Percentiles rank a stretch among this genome's conserved stretches.
phyloP scores from a whole-genome alignment of 2,329 filamentous ascomycete genomes.

The Ceratocystis harringtonii region DNA sequence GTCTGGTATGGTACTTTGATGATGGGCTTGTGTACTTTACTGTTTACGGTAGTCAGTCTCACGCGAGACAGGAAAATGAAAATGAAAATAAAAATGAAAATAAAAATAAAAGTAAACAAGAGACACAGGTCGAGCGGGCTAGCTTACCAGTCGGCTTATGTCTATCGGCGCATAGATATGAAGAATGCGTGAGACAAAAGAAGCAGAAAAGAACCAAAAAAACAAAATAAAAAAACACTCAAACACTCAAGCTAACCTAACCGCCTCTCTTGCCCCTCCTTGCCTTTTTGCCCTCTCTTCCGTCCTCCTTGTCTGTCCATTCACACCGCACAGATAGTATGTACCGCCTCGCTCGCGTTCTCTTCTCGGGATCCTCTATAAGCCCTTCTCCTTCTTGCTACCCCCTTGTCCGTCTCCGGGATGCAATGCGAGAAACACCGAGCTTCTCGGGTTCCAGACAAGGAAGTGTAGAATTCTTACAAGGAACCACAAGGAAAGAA shows the following conservation, averaged over 20 bases:
- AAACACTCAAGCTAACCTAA: background rate
- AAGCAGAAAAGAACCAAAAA: background rate
- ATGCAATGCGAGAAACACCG: background rate
- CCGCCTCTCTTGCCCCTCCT: background rate
- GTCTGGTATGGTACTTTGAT: background rate
- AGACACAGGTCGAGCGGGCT: background rate
- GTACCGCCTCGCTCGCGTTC: background rate
- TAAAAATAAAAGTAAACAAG: background rate
- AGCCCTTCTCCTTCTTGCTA: background rate
- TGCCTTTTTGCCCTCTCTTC: background rate
- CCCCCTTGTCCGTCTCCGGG: background rate
- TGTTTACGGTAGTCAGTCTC: background rate
- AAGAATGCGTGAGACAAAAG: no score
- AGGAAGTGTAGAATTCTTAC: background rate
- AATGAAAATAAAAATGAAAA: background rate
- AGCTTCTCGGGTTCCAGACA: conserved; percentile 2
- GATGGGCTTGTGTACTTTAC: background rate
- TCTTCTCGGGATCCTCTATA: background rate
- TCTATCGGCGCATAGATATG: no score
- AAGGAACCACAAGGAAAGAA: no score
- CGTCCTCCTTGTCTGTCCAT: background rate
- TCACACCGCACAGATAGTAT: background rate
- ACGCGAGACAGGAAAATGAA: background rate
- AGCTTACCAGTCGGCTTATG: no score
- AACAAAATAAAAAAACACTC: background rate